These are phyloP conservation scores for Nicotiana tomentosiformis DNA, from an alignment of 257 asterid species.

Conservation along the genomic window DNA sequence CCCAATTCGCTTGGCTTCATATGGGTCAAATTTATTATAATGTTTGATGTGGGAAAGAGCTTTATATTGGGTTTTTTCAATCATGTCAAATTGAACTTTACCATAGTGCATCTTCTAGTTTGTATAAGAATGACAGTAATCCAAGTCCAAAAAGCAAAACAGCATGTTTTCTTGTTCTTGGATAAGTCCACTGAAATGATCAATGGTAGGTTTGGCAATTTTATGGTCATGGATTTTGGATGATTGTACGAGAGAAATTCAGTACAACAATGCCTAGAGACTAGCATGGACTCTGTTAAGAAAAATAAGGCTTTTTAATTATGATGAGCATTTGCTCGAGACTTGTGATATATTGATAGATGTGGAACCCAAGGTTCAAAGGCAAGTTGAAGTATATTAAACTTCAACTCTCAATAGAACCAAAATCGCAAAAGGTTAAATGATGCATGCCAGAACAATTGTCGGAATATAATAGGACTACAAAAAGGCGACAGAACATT, in stretches of 20 bases:
- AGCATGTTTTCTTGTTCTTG: neutral
- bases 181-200: neutral
- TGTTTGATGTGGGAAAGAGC: neutral
- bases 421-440: neutral
- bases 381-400: neutral
- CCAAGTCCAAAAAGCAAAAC: neutral
- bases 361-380: neutral
- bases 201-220: neutral
- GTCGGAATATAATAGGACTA: neutral
- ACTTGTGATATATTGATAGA: neutral
- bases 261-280: neutral
- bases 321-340: neutral
- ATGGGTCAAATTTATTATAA: neutral
- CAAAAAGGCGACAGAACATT: neutral
- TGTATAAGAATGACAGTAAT: neutral
- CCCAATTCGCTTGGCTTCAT: neutral
- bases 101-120: neutral
- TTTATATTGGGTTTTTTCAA: neutral
- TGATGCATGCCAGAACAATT: neutral
- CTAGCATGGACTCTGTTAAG: neutral
- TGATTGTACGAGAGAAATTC: neutral
- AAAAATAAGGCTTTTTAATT: neutral
- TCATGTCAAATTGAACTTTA: neutral
- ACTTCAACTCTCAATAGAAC: neutral
- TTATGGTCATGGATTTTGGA: neutral